phyloP scores from a whole-genome alignment of 164 flowering plant genomes.

The Nymphaea thermarum region DNA sequence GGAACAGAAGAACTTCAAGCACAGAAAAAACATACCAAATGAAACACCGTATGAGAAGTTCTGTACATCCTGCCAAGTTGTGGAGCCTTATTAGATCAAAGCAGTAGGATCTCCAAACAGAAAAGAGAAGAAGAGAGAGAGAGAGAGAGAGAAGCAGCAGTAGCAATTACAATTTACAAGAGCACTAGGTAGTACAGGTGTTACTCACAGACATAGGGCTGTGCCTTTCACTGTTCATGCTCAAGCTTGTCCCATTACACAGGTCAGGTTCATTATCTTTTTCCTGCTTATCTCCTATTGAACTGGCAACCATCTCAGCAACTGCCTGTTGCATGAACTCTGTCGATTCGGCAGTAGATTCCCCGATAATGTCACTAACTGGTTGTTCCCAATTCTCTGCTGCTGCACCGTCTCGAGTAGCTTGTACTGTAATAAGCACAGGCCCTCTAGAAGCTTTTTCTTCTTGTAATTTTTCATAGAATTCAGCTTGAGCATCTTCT shows the following conservation, averaged over 20 bases:
- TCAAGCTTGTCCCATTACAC: neutral
- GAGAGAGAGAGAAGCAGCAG: too few relatives aligned
- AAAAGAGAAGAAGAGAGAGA: too few relatives aligned
- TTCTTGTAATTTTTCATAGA: constrained; percentile 24
- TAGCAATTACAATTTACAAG: too few relatives aligned
- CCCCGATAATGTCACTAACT: constrained; percentile 57
- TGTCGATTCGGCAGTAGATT: constrained; percentile 29
- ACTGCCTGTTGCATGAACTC: constrained; percentile 27
- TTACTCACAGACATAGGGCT: neutral
- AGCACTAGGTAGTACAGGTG: neutral
- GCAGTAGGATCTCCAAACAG: too few relatives aligned
- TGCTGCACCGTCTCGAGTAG: constrained; percentile 87
- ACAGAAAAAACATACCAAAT: too few relatives aligned
- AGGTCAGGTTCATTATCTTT: neutral
- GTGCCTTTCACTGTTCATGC: neutral
- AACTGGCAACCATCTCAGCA: constrained; percentile 31
- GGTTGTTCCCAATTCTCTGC: constrained; percentile 70
- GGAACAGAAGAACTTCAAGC: too few relatives aligned
- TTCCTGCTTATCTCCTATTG: constrained; percentile 23
- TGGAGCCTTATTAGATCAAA: too few relatives aligned
- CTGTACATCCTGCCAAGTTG: too few relatives aligned
- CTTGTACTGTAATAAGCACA: constrained; percentile 67
- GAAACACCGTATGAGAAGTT: too few relatives aligned
- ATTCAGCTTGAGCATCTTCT: constrained; percentile 37
- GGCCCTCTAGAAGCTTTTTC: constrained; percentile 54